Percentiles rank a stretch among this genome's conserved stretches.
phyloP scores from a whole-genome alignment of 2,329 filamentous ascomycete genomes.

The Aspergillus sergii region DNA sequence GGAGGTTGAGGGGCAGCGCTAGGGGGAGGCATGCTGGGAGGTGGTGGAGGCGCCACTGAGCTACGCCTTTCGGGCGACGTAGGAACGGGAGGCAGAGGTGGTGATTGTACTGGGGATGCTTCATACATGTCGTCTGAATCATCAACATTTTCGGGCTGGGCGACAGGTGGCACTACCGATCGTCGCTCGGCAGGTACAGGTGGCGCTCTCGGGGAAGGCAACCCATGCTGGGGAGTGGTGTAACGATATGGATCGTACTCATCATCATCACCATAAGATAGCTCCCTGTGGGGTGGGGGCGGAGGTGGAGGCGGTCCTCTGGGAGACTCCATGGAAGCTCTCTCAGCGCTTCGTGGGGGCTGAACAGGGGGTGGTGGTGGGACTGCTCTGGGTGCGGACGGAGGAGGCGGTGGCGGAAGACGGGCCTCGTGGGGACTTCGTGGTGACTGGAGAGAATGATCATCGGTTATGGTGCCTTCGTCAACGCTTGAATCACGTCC shows the following conservation, averaged over 20 bases:
- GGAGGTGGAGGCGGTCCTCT: slow-evolving; percentile 46
- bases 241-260: slow-evolving; percentile 58
- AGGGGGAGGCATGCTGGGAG: slow-evolving; percentile 33
- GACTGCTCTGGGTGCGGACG: slow-evolving; percentile 60
- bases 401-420: slow-evolving; percentile 55
- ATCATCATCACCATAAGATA: slow-evolving; percentile 53
- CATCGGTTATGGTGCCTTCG: slow-evolving; percentile 61
- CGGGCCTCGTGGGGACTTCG: slow-evolving; percentile 42
- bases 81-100: slow-evolving; percentile 33
- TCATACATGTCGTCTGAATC: slow-evolving; percentile 52
- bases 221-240: slow-evolving; percentile 38
- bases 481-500: slow-evolving; percentile 76
- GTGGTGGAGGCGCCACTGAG: slow-evolving; percentile 52
- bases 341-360: slow-evolving; percentile 50
- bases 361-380: slow-evolving; percentile 69
- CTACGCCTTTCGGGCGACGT: slow-evolving; percentile 44
- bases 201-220: slow-evolving; percentile 30
- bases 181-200: slow-evolving; percentile 23
- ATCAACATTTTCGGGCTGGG: slow-evolving; percentile 32
- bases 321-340: slow-evolving; percentile 35
- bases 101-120: slow-evolving; percentile 42
- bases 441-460: slow-evolving; percentile 54
- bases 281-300: slow-evolving; percentile 43
- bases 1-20: slow-evolving; percentile 47
- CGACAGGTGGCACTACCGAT: slow-evolving; percentile 21